Evolutionary conservation across 345 rosid genomes (phyloP), one percentile per base, ranked within the genome.

Genomic region (Aethionema arabicum): DNA sequence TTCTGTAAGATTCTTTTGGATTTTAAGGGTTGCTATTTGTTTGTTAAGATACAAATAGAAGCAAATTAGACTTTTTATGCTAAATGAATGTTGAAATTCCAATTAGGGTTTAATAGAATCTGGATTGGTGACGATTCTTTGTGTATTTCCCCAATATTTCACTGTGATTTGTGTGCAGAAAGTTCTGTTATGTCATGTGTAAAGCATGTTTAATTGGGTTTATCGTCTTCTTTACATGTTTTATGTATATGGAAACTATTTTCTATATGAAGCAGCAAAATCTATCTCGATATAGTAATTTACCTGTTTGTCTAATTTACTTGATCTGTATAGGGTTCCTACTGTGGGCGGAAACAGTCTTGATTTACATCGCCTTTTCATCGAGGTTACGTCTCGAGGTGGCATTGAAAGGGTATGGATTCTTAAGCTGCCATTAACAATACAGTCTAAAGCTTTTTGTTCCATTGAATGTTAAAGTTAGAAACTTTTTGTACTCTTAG

Each of bases 311-410:
- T 48, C 14, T 7, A 7, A 8, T 59, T 70, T 47, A 27, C 57
- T 9, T 11, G 44, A 40, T 52, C 27, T 70, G 73, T 42, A 36
- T 49, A 87, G 95, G 83, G 71, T 87, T 81, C 98, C 95, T 48
- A 83, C 83, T 6, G 93, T 92, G 7, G 98, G 97, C 63, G 95
- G 95, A 61, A 79, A 50, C 55, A 72, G 68, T 66, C 85, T 89
- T 29, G 93, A 92, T 75, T 77, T 92, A 64, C 88, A 89, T 75
- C 84, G 67, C 45, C 96, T 92, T 52, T 92, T 92, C 66, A 70
- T 82, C 47, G 89, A 89, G 81, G 98, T 92, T 56, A 85, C 97
- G 0, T 72, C 91, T 55, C 90, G 95, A 40, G 97, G 98, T 67
- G 98, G 97, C 66, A 73, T 89, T 10, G 84, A 84, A 69, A 82